A percentile compares a stretch with the other conserved stretches of the same genome.
Evolutionary conservation across 139 green algal species (phyloP).

Genomic region (Picochlorum sp.): DNA sequence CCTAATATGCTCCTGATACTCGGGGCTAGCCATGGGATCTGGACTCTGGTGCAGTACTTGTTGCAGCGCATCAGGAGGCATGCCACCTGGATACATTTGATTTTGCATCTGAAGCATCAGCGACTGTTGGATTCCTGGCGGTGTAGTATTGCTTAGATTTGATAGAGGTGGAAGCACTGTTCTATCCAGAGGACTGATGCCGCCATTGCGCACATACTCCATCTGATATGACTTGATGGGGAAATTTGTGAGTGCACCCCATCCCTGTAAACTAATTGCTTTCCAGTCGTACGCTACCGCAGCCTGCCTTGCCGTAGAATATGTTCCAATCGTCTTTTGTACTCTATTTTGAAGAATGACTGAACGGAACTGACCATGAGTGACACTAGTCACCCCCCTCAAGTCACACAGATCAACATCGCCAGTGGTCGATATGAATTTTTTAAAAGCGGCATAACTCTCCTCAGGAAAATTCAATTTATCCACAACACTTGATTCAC

Average conservation of each 20-base stretch:
- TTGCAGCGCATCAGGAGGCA: too few relatives aligned
- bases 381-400: conserved; percentile 1
- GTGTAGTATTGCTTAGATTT: too few relatives aligned
- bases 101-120: too few relatives aligned
- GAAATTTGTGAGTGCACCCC: conserved; percentile 39
- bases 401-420: neutral
- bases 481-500: neutral
- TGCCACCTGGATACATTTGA: too few relatives aligned
- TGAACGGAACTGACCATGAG: conserved; percentile 3
- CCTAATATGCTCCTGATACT: too few relatives aligned
- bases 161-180: neutral
- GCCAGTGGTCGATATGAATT: neutral
- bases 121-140: too few relatives aligned
- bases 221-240: conserved; percentile 18
- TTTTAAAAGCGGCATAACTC: conserved; percentile 17
- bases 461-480: conserved; percentile 25
- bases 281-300: conserved; percentile 30
- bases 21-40: too few relatives aligned
- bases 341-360: conserved; percentile 11
- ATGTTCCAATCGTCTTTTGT: conserved; percentile 10
- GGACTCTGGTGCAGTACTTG: too few relatives aligned
- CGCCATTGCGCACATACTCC: conserved; percentile 3
- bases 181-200: neutral
- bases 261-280: conserved; percentile 18
- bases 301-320: conserved; percentile 25